These are phyloP conservation scores for Nigrospora sphaerica DNA, from an alignment of 2,329 filamentous ascomycete species.

Conservation along the genomic window DNA sequence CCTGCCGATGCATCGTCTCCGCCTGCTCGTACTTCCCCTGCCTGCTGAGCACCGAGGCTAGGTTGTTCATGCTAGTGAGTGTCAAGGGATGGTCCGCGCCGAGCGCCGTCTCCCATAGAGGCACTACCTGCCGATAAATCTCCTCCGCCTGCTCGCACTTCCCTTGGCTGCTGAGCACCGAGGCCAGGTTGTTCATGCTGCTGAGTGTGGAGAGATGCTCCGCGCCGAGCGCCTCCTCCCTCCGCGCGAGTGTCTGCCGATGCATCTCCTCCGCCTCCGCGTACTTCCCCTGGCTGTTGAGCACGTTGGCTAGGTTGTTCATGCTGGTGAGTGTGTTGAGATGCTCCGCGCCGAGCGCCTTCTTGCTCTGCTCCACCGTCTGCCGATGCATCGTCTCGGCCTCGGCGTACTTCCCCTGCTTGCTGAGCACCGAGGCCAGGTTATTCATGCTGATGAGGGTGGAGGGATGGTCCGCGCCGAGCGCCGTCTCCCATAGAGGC, in stretches of 20 bases:
- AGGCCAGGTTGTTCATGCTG: constrained; percentile 13
- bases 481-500: neutral
- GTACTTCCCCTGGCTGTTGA: neutral
- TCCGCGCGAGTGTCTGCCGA: too few species aligned
- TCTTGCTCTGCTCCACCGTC: neutral
- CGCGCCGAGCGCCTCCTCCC: too few species aligned
- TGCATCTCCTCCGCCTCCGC: too few species aligned
- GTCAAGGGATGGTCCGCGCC: constrained; percentile 8
- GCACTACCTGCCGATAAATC: too few species aligned
- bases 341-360: constrained; percentile 6
- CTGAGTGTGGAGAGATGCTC: too few species aligned
- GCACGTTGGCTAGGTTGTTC: constrained; percentile 11
- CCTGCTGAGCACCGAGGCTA: constrained; percentile 9
- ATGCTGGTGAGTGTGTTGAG: constrained; percentile 11
- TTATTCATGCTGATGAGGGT: constrained; percentile 12
- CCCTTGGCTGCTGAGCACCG: too few species aligned
- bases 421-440: constrained; percentile 9
- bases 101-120: too few species aligned
- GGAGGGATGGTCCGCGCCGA: constrained; percentile 7
- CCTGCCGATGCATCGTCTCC: too few species aligned
- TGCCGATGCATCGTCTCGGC: constrained; percentile 16
- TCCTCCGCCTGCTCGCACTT: constrained; percentile 13
- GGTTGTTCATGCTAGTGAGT: constrained; percentile 11
- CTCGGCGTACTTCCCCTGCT: constrained; percentile 15
- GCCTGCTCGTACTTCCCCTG: constrained; percentile 18